These are phyloP conservation scores for Viridothelium virens DNA, from an alignment of 495 filamentous ascomycete genomes.

Conservation along the genomic window DNA sequence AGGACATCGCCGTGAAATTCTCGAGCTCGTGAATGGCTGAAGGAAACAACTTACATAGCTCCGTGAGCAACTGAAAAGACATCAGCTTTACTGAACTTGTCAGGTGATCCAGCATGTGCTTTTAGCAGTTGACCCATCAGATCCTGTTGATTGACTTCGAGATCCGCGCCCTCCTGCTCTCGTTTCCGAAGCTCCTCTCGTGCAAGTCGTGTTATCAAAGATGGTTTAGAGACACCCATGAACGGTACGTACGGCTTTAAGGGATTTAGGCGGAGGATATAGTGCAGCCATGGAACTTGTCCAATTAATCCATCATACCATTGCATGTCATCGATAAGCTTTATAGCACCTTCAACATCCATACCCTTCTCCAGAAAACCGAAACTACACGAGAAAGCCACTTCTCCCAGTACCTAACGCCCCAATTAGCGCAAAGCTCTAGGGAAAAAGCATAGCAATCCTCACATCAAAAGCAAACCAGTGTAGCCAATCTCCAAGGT, in stretches of 20 bases:
- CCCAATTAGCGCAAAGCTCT: background rate
- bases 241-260: constrained; percentile 43
- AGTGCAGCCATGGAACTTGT: constrained; percentile 44
- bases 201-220: constrained; percentile 46
- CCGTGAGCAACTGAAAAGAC: constrained; percentile 49
- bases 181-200: constrained; percentile 43
- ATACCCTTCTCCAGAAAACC: constrained; percentile 53
- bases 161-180: constrained; percentile 37
- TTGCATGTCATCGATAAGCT: constrained; percentile 47
- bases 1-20: background rate
- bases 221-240: constrained; percentile 39
- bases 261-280: constrained; percentile 42
- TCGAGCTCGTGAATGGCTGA: background rate
- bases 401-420: constrained; percentile 43
- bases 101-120: constrained; percentile 42
- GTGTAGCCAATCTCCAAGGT: constrained; percentile 46
- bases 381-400: constrained; percentile 57
- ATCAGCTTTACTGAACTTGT: constrained; percentile 43
- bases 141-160: constrained; percentile 40
- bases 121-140: constrained; percentile 42
- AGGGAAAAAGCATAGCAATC: background rate
- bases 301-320: constrained; percentile 50
- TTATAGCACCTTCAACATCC: constrained; percentile 51
- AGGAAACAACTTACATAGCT: constrained; percentile 39
- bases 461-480: constrained; percentile 49